These are phyloP conservation scores for Acorus gramineus DNA, from an alignment of 106 monocot genomes.

Conservation along the genomic window DNA sequence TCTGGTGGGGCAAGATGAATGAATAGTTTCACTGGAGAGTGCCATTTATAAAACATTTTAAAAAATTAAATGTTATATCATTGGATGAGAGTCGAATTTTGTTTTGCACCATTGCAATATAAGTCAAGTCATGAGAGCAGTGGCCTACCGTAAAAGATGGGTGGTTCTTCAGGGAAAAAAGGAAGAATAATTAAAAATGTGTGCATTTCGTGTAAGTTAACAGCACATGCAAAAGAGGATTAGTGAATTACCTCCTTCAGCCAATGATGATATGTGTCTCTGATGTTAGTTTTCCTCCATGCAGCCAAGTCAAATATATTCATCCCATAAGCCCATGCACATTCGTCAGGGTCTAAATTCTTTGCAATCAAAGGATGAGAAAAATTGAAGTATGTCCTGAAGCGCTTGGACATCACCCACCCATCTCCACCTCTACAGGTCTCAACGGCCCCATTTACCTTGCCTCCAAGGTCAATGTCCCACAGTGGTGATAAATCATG, in stretches of 20 bases:
- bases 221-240: neutral
- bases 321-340: conserved; percentile 96
- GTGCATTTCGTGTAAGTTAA: neutral
- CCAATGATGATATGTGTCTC: conserved; percentile 82
- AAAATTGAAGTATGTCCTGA: conserved; percentile 86
- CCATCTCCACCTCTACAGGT: conserved; percentile 78
- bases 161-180: no score
- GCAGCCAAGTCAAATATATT: conserved; percentile 73
- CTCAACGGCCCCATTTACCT: conserved; percentile 86
- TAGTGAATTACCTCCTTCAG: conserved; percentile 61
- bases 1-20: no score
- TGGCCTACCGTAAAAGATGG: no score
- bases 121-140: no score
- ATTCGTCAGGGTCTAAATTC: conserved; percentile 75
- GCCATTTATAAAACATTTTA: no score
- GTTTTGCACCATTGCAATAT: no score
- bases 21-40: no score
- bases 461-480: conserved; percentile 67
- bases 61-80: no score
- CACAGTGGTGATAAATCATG: conserved; percentile 66
- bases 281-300: conserved; percentile 75
- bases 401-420: conserved; percentile 91
- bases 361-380: conserved; percentile 70
- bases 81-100: no score
- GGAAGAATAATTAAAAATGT: no score